phyloP scores from a whole-genome alignment of 805 yeast genomes.

The Scheffersomyces lignosus region DNA sequence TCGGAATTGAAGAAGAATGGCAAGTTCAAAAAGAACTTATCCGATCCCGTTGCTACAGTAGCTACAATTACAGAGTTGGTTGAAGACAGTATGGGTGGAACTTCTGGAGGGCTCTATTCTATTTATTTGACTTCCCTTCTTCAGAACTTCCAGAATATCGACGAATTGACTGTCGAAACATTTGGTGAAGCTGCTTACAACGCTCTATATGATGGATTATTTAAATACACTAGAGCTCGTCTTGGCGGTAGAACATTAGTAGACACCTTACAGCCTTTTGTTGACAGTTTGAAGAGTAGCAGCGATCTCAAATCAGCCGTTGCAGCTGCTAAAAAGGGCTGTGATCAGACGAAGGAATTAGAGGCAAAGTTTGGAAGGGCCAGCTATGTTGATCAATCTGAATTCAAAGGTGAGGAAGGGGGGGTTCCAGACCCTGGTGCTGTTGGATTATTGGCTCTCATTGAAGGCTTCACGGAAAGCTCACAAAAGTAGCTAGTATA shows the following conservation, averaged over 20 bases:
- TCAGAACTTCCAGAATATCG: constrained; percentile 37
- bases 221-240: constrained; percentile 86
- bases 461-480: constrained; percentile 41
- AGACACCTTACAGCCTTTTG: constrained; percentile 88
- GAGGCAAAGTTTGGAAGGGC: constrained; percentile 94
- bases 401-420: constrained; percentile 55
- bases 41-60: constrained; percentile 58
- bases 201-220: constrained; percentile 69
- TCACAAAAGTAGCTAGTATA: no score
- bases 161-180: constrained; percentile 30
- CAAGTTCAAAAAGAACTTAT: constrained; percentile 24
- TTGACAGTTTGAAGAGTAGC: constrained; percentile 54
- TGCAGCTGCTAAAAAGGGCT: constrained; percentile 70
- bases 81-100: constrained; percentile 95
- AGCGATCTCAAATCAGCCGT: constrained; percentile 61
- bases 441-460: constrained; percentile 69
- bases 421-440: constrained; percentile 97
- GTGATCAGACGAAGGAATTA: constrained; percentile 68
- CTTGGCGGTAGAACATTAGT: constrained; percentile 85
- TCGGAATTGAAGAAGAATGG: constrained; percentile 45
- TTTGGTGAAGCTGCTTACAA: constrained; percentile 51
- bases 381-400: constrained; percentile 73
- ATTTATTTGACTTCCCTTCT: constrained; percentile 81
- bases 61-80: constrained; percentile 78
- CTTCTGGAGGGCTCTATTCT: constrained; percentile 91